Percentiles rank a stretch among this genome's conserved stretches.
Evolutionary conservation across 2,329 filamentous ascomycete species (phyloP).

Genomic region (Penicillium sp.): DNA sequence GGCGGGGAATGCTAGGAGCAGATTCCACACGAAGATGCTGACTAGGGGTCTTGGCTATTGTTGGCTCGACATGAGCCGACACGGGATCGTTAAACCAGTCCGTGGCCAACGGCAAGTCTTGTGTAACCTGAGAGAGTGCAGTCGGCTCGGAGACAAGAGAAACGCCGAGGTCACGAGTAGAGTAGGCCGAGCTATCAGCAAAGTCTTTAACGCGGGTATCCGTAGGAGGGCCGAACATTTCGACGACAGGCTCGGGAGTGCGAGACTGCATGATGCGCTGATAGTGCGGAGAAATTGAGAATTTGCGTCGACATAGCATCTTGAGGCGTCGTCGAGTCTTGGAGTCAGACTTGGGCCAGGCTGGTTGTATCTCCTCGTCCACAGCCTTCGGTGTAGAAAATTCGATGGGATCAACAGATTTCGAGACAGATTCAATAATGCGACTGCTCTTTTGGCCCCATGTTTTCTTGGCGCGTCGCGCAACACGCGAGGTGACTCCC

Average conservation of each 20-base stretch:
- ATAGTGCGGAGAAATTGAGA: conserved; percentile 62
- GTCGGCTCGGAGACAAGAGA: conserved; percentile 44
- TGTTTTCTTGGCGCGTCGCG: conserved; percentile 58
- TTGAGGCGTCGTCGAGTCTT: conserved; percentile 59
- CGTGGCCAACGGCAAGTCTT: conserved; percentile 23
- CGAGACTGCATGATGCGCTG: conserved; percentile 59
- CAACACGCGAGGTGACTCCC: conserved; percentile 62
- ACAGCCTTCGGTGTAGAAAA: conserved; percentile 48
- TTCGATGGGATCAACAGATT: conserved; percentile 39
- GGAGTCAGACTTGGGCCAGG: conserved; percentile 58
- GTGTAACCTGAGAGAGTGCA: conserved; percentile 35
- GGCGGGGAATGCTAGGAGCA: conserved; percentile 33
- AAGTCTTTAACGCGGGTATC: conserved; percentile 25
- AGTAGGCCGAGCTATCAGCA: conserved; percentile 32
- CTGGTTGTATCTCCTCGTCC: conserved; percentile 31
- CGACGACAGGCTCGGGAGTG: conserved; percentile 58
- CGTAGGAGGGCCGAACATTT: conserved; percentile 34
- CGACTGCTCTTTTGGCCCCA: conserved; percentile 52
- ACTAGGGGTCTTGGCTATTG: conserved; percentile 1
- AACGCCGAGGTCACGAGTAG: conserved; percentile 45
- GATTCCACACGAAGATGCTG: conserved; percentile 17
- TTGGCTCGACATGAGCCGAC: conserved; percentile 11
- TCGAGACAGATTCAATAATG: conserved; percentile 16
- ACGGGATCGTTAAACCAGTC: conserved; percentile 40
- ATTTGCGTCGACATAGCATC: conserved; percentile 59